These are phyloP conservation scores for Termitomyces heimii DNA, from an alignment of 768 basidiomycete genomes.

Conservation along the genomic window DNA sequence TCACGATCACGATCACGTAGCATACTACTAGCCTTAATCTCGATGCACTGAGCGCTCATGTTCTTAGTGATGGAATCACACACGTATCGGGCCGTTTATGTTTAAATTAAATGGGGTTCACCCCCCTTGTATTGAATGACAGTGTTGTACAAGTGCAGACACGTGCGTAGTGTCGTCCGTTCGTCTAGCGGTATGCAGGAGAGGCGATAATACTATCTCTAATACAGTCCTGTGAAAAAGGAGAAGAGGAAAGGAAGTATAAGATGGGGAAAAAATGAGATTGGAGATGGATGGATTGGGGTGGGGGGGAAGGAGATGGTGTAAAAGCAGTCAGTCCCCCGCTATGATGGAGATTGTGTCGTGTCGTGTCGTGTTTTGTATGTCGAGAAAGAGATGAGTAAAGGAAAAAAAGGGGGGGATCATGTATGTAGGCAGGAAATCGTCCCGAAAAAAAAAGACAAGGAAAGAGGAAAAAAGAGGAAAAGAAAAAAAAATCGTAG, in stretches of 20 bases:
- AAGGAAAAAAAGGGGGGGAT: no score
- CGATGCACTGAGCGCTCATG: background rate
- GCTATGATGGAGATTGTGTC: background rate
- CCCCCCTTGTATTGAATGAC: constrained; percentile 17
- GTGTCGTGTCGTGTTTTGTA: background rate
- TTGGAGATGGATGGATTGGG: background rate
- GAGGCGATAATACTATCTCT: constrained; percentile 17
- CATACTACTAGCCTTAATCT: background rate
- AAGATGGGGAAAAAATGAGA: background rate
- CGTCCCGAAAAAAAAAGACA: background rate
- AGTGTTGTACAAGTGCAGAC: constrained; percentile 24
- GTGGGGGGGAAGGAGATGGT: no score
- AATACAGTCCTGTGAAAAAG: constrained; percentile 11
- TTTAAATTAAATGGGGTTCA: no score
- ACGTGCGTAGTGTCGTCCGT: constrained; percentile 10
- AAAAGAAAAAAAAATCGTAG: background rate
- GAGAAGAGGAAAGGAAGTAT: background rate
- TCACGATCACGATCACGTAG: constrained; percentile 1
- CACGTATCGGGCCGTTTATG: no score
- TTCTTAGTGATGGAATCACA: constrained; percentile 12
- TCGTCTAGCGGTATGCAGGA: constrained; percentile 12
- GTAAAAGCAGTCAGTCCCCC: no score
- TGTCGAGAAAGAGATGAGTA: background rate
- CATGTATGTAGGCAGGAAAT: background rate
- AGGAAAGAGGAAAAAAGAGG: no score